Base-by-base conservation (phyloP, 305 asterid species). In the Andrographis paniculata region DNA sequence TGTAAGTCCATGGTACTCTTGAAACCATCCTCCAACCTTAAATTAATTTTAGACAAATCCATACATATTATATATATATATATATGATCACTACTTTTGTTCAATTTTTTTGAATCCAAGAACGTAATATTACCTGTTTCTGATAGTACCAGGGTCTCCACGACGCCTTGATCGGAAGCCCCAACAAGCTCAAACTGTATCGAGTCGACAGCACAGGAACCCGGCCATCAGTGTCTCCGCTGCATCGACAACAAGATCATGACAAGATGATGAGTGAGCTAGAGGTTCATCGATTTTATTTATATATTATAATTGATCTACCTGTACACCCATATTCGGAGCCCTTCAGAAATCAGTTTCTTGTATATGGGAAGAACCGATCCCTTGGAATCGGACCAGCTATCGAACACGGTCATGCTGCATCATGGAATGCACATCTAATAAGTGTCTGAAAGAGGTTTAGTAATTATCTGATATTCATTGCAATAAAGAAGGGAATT, bases 81-180 rank as follows among this genome's bases (percentile, higher is more conserved):
- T n/a, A n/a, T n/a, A n/a, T n/a, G n/a, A n/a, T n/a, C n/a, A n/a
- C n/a, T n/a, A n/a, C n/a, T 27, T 27, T 0, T 27, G 6, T 27
- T 27, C 10, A 27, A 0, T 0, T 27, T 5, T 27, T 27, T 6
- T 27, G 33, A 27, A 5, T 10, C 10, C 10, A 27, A 0, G 9
- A 27, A 87, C 97, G n/a, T n/a, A n/a, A n/a, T n/a, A n/a, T n/a
- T n/a, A n/a, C n/a, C 94, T 89, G 98, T 60, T 78, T 80, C 59
- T 76, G 58, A 52, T 85, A 87, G 78, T 80, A 89, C 98, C 98
- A 89, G 16, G 95, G 95, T 44, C 93, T 75, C 98, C 98, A 89
- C 43, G 87, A 70, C 46, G 38, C 56, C 60, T 68, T 76, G 52
- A 89, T 80, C 15, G 76, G 72, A 42, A 89, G 79, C 22, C 76